A percentile compares a stretch with the other conserved stretches of the same genome.
Evolutionary conservation across 2,329 filamentous ascomycete species (phyloP).

Genomic region (Scedosporium minutisporum): DNA sequence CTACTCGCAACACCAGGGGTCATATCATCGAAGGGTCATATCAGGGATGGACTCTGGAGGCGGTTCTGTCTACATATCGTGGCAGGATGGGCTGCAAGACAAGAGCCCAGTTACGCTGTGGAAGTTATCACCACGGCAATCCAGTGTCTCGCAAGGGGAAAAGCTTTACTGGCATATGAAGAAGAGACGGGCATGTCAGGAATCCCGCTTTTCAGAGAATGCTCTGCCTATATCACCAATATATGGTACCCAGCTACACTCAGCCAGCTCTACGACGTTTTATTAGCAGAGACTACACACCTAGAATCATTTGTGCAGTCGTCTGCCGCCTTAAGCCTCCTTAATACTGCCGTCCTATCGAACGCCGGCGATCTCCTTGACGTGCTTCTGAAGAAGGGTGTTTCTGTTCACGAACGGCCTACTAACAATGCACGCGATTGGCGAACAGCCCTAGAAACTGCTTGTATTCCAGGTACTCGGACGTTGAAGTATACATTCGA

Average conservation of each 20-base stretch:
- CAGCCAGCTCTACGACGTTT: not conserved
- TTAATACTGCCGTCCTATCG: not conserved
- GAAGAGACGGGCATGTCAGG: not conserved
- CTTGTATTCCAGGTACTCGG: not conserved
- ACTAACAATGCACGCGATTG: not conserved
- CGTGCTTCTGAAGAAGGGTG: not conserved
- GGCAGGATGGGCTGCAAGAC: not conserved
- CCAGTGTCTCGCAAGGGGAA: not conserved
- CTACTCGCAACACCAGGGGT: not conserved
- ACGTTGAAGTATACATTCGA: not conserved
- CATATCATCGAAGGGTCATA: not conserved
- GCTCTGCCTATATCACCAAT: not conserved
- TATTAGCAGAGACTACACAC: not conserved
- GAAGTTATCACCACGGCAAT: not conserved
- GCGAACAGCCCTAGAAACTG: not conserved
- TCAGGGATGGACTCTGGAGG: conserved; percentile 6
- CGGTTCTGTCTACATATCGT: conserved; percentile 3
- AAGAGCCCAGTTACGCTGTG: not conserved
- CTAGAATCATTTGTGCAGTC: not conserved
- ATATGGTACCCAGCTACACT: not conserved
- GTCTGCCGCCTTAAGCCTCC: not conserved
- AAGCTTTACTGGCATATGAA: conserved; percentile 3
- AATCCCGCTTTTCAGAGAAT: not conserved
- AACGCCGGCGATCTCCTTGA: not conserved
- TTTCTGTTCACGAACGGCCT: conserved; percentile 5